Base-by-base conservation (phyloP, 75 land plant species). In the Pinus tabuliformis region DNA sequence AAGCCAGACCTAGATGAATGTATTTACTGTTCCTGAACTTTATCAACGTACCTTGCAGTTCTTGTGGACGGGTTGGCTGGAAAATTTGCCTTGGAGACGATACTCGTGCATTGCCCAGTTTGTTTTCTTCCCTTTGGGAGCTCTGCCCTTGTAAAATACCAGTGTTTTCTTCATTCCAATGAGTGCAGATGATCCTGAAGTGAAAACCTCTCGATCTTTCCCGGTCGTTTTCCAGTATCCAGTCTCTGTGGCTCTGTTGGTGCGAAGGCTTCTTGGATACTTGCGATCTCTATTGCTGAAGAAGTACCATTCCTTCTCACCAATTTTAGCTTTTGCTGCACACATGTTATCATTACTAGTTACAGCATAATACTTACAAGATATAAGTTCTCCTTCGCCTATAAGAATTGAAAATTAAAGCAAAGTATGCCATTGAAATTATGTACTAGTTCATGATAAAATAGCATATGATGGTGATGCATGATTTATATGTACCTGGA, bases 21-120 rank as follows among this genome's bases (percentile, higher is more conserved):
- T 42, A 42, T 42, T 2, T 42, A 42, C 5, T 42, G 45, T 42
- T 42, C 5, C 45, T 42, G 45, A 42, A 42, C 45, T 42, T 0
- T 42, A 54, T 59, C 6, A 18, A 8, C 11, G 15, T 79, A 80
- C 81, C 81, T 80, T 80, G 81, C 62, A 22, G 49, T 64, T 24
- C 33, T 79, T 73, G 59, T 42, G 45, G 20, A 66, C 21, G 45
- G 45, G 45, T 20, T 66, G 52, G 21, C 62, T 56, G 2, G 33
- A 33, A 0, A 33, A 33, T 33, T 33, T 33, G 1, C 80, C 59
- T 2, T 82, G 76, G 6, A 82, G 73, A 20, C 83, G 78, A 56
- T 84, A 84, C 56, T 84, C 86, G 42, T 84, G 83, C 86, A 84
- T 77, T 76, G 81, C 81, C 86, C 86, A 84, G 65, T 78, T 81